Conservation (phyloP, 805 yeast species). For the Wickerhamiella sorbophila region DNA sequence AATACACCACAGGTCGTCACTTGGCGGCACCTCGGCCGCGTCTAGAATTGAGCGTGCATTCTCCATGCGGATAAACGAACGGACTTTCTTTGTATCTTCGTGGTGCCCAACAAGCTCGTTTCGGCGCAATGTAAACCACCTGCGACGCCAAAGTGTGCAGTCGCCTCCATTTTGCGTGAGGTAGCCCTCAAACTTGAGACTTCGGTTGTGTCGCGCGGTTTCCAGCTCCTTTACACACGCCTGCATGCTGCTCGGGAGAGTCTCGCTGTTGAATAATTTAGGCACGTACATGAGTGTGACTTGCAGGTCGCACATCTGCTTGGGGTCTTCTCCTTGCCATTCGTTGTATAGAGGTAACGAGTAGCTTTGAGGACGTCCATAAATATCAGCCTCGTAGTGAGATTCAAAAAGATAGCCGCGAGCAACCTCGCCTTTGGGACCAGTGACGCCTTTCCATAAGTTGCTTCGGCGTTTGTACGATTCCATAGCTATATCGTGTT, state of each 20-base stretch:
- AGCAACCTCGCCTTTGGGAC: constrained; percentile 83
- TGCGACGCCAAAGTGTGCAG: constrained; percentile 58
- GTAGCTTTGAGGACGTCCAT: constrained; percentile 38
- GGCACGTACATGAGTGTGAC: constrained; percentile 56
- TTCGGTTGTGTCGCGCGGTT: constrained; percentile 21
- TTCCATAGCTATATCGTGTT: constrained; percentile 12
- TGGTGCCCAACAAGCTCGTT: constrained; percentile 62
- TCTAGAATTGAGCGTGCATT: constrained; percentile 45
- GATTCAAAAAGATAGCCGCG: constrained; percentile 54
- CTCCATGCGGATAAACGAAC: constrained; percentile 60
- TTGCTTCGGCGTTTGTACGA: constrained; percentile 22
- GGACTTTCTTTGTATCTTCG: constrained; percentile 52
- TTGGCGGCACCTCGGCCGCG: constrained; percentile 20
- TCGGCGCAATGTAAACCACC: constrained; percentile 62
- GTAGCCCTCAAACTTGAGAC: constrained; percentile 42
- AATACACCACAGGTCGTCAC: constrained; percentile 37
- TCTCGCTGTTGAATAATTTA: constrained; percentile 35
- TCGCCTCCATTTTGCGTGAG: constrained; percentile 91
- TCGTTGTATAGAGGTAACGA: constrained; percentile 60
- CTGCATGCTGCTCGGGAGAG: constrained; percentile 44
- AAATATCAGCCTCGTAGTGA: constrained; percentile 40
- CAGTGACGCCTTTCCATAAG: constrained; percentile 45
- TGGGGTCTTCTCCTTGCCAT: constrained; percentile 54
- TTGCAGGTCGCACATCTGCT: constrained; percentile 50
- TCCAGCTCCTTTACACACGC: constrained; percentile 23